These are phyloP conservation scores for Epichloe festucae DNA, from an alignment of 2,329 filamentous ascomycete species.

Conservation along the genomic window DNA sequence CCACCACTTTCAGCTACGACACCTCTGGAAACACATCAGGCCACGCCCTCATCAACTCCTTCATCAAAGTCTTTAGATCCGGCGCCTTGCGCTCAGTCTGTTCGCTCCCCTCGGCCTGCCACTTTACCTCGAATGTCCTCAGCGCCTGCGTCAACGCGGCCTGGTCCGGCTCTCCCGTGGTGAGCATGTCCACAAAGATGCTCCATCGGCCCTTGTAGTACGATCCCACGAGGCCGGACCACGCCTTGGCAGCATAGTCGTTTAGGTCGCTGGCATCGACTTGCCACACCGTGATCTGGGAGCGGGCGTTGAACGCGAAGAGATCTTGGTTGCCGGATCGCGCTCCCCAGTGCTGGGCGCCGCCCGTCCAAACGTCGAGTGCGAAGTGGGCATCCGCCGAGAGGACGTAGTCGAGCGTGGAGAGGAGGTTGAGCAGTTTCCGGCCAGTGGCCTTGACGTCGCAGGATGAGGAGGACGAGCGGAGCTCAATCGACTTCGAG, in stretches of 20 bases:
- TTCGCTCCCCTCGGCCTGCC: neutral
- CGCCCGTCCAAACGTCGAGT: slow-evolving; percentile 27
- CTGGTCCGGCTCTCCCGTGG: neutral
- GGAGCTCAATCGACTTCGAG: slow-evolving; percentile 10
- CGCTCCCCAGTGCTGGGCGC: slow-evolving; percentile 19
- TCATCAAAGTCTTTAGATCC: neutral
- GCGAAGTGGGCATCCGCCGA: slow-evolving; percentile 27
- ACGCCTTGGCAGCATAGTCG: slow-evolving; percentile 37
- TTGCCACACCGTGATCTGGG: slow-evolving; percentile 38
- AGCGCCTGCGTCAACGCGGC: slow-evolving; percentile 1
- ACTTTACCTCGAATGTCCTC: slow-evolving; percentile 1
- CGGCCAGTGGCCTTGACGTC: slow-evolving; percentile 10
- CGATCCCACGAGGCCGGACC: slow-evolving; percentile 30
- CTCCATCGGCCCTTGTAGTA: slow-evolving; percentile 36
- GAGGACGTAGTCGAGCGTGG: slow-evolving; percentile 28
- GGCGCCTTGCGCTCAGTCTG: neutral
- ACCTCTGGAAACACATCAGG: slow-evolving; percentile 1
- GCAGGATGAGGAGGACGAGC: slow-evolving; percentile 9
- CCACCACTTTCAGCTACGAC: neutral
- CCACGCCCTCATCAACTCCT: neutral
- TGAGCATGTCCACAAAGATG: slow-evolving; percentile 29
- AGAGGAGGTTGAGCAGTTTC: slow-evolving; percentile 21
- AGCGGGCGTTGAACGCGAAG: slow-evolving; percentile 32
- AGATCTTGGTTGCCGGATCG: slow-evolving; percentile 16
- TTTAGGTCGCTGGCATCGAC: slow-evolving; percentile 17